These are phyloP conservation scores for Cyberlindnera mrakii DNA, from an alignment of 805 yeast genomes.

Conservation along the genomic window DNA sequence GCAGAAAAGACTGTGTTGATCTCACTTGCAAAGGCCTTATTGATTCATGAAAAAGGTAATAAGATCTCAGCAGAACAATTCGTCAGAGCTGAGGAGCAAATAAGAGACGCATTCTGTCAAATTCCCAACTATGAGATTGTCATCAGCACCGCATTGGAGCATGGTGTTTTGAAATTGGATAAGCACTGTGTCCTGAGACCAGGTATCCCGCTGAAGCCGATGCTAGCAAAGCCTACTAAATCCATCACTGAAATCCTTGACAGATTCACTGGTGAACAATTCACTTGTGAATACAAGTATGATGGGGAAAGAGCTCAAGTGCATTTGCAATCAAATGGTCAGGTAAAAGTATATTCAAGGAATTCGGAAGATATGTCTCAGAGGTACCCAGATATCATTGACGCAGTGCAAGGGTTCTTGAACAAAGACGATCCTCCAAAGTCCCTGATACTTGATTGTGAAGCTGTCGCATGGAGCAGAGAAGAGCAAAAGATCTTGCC, in stretches of 20 bases:
- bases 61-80: slow-evolving; percentile 35
- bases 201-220: slow-evolving; percentile 93
- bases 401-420: slow-evolving; percentile 57
- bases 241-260: slow-evolving; percentile 89
- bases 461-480: slow-evolving; percentile 96
- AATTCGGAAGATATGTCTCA: slow-evolving; percentile 97
- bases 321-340: slow-evolving; percentile 62
- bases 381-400: slow-evolving; percentile 84
- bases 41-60: slow-evolving; percentile 46
- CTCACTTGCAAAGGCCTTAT: slow-evolving; percentile 78
- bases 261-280: slow-evolving; percentile 74
- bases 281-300: slow-evolving; percentile 94
- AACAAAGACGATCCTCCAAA: slow-evolving; percentile 23
- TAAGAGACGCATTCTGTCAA: slow-evolving; percentile 83
- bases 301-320: slow-evolving; percentile 98
- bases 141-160: slow-evolving; percentile 54
- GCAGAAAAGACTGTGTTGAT: slow-evolving; percentile 90
- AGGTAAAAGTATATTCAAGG: slow-evolving; percentile 77
- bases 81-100: slow-evolving; percentile 64
- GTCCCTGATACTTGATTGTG: slow-evolving; percentile 83
- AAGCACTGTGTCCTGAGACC: slow-evolving; percentile 75
- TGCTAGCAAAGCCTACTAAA: slow-evolving; percentile 97
- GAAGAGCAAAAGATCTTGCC: slow-evolving; percentile 77
- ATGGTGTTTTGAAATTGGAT: slow-evolving; percentile 62
- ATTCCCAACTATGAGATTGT: slow-evolving; percentile 85